Evolutionary conservation across 2,329 filamentous ascomycete genomes (phyloP).

Genomic region (Teratosphaeria gauchensis): DNA sequence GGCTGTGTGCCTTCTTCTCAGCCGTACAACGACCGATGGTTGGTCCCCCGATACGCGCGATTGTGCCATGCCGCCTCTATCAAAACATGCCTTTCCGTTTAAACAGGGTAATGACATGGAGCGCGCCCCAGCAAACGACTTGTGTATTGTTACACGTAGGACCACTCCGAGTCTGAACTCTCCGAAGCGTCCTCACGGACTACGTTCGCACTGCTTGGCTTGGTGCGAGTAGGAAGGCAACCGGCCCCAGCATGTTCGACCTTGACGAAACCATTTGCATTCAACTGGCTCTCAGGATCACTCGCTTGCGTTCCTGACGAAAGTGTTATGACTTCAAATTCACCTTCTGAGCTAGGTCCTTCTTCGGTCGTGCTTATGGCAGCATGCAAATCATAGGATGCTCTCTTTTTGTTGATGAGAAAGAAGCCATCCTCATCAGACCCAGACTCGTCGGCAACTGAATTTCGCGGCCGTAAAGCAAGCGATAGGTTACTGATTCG

Average conservation of each 20-base stretch:
- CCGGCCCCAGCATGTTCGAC: slow-evolving; percentile 1
- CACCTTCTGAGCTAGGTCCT: slow-evolving; percentile 7
- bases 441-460: not conserved
- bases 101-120: not conserved
- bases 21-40: not conserved
- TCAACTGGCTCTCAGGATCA: not conserved
- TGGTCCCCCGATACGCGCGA: not conserved
- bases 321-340: not conserved
- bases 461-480: not conserved
- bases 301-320: not conserved
- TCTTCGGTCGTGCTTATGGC: not conserved
- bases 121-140: not conserved
- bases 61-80: not conserved
- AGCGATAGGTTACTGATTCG: not conserved
- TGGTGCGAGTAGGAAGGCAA: not conserved
- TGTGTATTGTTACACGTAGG: not conserved
- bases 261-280: slow-evolving; percentile 7
- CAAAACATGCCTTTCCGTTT: not conserved
- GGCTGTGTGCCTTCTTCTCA: no score
- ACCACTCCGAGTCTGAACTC: slow-evolving; percentile 1
- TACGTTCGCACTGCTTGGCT: not conserved
- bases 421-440: not conserved
- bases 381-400: not conserved
- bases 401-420: not conserved
- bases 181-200: not conserved